Evolutionary conservation across 352 stramenopile species (phyloP), one percentile per base, ranked within the genome.

Genomic region (Pseudoperonospora humuli): DNA sequence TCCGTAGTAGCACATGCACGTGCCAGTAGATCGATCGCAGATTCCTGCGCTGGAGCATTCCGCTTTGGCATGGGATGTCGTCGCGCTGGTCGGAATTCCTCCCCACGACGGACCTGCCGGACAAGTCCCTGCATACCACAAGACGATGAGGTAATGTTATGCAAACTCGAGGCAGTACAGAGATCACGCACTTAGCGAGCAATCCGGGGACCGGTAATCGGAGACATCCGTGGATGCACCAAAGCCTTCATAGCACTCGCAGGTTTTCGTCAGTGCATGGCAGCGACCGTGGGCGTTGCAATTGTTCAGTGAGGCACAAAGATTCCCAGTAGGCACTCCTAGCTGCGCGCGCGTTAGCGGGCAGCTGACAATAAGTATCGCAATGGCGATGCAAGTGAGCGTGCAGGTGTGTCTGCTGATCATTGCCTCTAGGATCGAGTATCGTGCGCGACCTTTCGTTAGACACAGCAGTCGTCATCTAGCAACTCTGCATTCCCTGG

Each of bases 221-320:
- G 79, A 56, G 40, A n/a, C n/a, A n/a, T n/a, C n/a, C n/a, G n/a
- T n/a, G n/a, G n/a, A 96, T 49, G 83, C 73, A 20, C 90, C 90
- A 36, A 69, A 97, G 14, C 90, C 96, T n/a, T 64, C 56, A 60
- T 88, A 97, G 8, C 90, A 97, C 14, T 64, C 56, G 61, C 90
- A 97, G 8, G 62, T 89, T 45, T 93, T 90, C 46, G 64, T 90
- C 37, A 64, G 52, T 15, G 81, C 75, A 49, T 90, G 67, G 62
- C 89, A 97, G 25, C 66, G 69, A 17, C 89, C 88, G 34, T 96
- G 82, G 21, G 79, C 85, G 39, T 92, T 96, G 68, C 89, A 97
- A 50, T 89, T 7, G 23, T 26, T n/a, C n/a, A n/a, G n/a, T n/a
- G n/a, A n/a, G n/a, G n/a, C n/a, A 26, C 85, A 96, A n/a, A 89